Conservation (phyloP, 176 grass and related monocot genomes). For the Ensete ventricosum region DNA sequence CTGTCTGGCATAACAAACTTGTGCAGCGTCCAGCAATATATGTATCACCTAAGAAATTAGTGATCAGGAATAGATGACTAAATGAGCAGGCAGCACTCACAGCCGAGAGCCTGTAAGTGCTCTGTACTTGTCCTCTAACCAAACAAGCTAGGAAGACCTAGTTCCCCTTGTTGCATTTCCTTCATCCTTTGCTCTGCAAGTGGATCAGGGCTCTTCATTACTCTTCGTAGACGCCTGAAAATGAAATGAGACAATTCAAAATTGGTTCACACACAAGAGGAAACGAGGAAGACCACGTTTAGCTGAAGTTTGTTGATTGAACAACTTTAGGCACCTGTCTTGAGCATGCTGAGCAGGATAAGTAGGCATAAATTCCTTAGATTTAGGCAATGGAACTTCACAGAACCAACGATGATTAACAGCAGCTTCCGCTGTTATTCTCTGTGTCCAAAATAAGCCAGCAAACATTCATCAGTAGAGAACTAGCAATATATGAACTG, state of each 20-base stretch:
- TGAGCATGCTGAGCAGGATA: conserved; percentile 21
- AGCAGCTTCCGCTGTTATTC: conserved; percentile 74
- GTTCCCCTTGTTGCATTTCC: conserved; percentile 50
- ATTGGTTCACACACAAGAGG: background rate
- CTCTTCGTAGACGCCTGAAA: conserved; percentile 39
- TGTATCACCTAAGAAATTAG: conserved; percentile 50
- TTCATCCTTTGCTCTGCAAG: conserved; percentile 54
- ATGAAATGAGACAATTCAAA: conserved; percentile 24
- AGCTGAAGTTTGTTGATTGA: background rate
- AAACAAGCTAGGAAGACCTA: conserved; percentile 42
- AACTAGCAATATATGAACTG: background rate
- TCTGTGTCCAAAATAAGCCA: conserved; percentile 31
- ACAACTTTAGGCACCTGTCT: conserved; percentile 2
- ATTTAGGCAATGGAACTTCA: conserved; percentile 81
- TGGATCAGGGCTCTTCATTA: conserved; percentile 67
- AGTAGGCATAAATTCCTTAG: conserved; percentile 58
- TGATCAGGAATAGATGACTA: conserved; percentile 18
- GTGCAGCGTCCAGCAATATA: conserved; percentile 42
- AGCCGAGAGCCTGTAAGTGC: conserved; percentile 5
- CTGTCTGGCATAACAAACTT: conserved; percentile 36
- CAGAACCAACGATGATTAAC: conserved; percentile 78
- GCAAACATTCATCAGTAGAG: conserved; percentile 13
- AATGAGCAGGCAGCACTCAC: conserved; percentile 14
- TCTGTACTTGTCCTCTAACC: conserved; percentile 27
- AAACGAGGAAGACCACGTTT: background rate